Percentiles rank a stretch among this genome's conserved stretches.
These are phyloP conservation scores for Daldinia bambusicola DNA, from an alignment of 495 filamentous ascomycete genomes.

Conservation along the genomic window DNA sequence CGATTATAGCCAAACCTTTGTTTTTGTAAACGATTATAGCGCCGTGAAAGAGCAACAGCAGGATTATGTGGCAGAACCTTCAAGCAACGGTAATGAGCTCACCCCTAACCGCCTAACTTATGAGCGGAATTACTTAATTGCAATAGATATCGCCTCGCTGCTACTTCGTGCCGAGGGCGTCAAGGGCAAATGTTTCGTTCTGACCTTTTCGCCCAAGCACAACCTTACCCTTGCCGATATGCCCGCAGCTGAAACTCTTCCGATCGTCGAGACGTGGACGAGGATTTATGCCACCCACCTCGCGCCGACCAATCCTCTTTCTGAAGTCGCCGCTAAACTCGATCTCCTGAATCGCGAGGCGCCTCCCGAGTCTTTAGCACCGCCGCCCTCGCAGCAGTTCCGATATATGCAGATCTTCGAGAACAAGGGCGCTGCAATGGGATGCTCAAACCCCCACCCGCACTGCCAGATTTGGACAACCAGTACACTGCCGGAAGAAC, in stretches of 20 bases:
- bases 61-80: constrained; percentile 52
- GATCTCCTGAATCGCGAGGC: constrained; percentile 52
- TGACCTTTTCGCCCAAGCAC: constrained; percentile 91
- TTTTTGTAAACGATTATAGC: constrained; percentile 98
- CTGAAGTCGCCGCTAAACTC: constrained; percentile 48
- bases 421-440: constrained; percentile 98
- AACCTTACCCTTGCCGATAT: constrained; percentile 93
- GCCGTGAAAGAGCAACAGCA: constrained; percentile 94
- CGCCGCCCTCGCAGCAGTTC: constrained; percentile 77
- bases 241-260: constrained; percentile 71
- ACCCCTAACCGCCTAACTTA: neutral
- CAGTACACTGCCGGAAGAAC: constrained; percentile 88
- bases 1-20: constrained; percentile 84
- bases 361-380: constrained; percentile 53
- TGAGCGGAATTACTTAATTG: constrained; percentile 23
- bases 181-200: constrained; percentile 96
- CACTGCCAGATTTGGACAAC: constrained; percentile 98
- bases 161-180: constrained; percentile 87
- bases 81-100: constrained; percentile 46
- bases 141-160: constrained; percentile 72
- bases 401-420: constrained; percentile 99
- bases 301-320: constrained; percentile 74
- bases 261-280: constrained; percentile 86
- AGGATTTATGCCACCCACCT: constrained; percentile 86
- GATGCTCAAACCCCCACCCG: constrained; percentile 97